Conservation (phyloP, 176 grass and related monocot species). For the Elaeis guineensis region DNA sequence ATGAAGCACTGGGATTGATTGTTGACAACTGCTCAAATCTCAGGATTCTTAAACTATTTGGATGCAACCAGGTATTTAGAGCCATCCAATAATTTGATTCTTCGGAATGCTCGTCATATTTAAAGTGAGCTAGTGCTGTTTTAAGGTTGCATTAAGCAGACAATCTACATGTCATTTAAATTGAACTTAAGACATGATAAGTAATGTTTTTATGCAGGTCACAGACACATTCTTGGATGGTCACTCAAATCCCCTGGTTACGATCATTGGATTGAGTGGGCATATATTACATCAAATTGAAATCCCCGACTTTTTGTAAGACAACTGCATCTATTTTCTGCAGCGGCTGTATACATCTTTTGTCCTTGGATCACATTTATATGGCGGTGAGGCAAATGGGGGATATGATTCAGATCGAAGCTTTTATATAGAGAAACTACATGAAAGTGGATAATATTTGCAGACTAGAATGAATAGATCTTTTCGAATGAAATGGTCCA, state of each 20-base stretch:
- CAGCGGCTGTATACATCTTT: not conserved
- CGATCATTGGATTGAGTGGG: constrained; percentile 58
- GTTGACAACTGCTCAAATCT: constrained; percentile 57
- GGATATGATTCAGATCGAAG: too few relatives aligned
- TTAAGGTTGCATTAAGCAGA: too few relatives aligned
- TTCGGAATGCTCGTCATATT: not conserved
- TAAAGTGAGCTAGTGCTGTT: not conserved
- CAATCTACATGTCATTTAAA: not conserved
- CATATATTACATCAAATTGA: constrained; percentile 34
- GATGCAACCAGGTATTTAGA: constrained; percentile 75
- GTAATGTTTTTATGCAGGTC: constrained; percentile 34
- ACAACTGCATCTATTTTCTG: not conserved
- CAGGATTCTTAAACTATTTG: constrained; percentile 80
- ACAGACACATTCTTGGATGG: constrained; percentile 69
- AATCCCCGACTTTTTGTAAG: constrained; percentile 11
- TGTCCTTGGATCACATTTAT: too few relatives aligned
- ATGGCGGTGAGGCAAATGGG: too few relatives aligned
- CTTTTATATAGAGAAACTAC: too few relatives aligned
- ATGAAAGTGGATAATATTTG: too few relatives aligned
- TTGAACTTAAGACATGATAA: constrained; percentile 2
- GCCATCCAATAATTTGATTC: not conserved
- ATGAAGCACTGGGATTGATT: constrained; percentile 81
- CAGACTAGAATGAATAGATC: too few relatives aligned
- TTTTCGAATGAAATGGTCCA: too few relatives aligned
- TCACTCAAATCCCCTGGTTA: constrained; percentile 53